Evolutionary conservation across 495 filamentous ascomycete species (phyloP), one percentile per base, ranked within the genome.

Genomic region (Penicillium bialowiezense): DNA sequence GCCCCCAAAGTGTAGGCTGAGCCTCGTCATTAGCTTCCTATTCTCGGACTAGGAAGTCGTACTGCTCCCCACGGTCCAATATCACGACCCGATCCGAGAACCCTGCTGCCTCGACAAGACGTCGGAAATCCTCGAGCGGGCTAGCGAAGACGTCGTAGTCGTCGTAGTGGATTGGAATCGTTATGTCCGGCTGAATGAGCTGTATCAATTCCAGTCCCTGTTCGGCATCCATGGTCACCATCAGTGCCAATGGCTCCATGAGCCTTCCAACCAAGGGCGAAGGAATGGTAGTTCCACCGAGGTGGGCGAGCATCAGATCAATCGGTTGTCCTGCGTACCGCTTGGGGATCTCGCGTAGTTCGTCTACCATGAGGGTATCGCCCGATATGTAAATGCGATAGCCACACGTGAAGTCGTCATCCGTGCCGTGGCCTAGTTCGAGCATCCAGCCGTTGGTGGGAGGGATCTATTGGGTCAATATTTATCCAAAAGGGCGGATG

Each of bases 361-460:
- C 82, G 56, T 83, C 73, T 31, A 83, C 72, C 41, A 86, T 65
- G 6, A 89, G 64, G n/a, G 84, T 89, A 65, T 90, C 85, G 34
- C 84, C 86, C 0, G 83, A 81, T 40, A 89, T 86, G 67, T 87
- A 89, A 53, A 89, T 86, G 20, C 80, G 63, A 51, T 86, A 86
- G 4, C 81, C 79, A 34, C 60, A 66, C 19, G 76, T 52, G 41
- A 82, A 65, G 4, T 59, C 51, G 2, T 62, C 51, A 7, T 56
- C 46, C 15, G 33, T 37, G 18, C 48, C 44, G 46, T 77, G 72
- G 5, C 84, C 85, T 17, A 88, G 67, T 55, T 88, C 84, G 5
- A 89, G 43, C 62, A 89, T 76, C 84, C 84, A 89, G 29, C 85
- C 86, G 54, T 88, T 88, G 4, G 81, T 85, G 1, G 85, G 85